Percentiles rank a stretch among this genome's conserved stretches.
Conservation (phyloP, 2,329 filamentous ascomycete genomes). For the Clathrospora elynae region DNA sequence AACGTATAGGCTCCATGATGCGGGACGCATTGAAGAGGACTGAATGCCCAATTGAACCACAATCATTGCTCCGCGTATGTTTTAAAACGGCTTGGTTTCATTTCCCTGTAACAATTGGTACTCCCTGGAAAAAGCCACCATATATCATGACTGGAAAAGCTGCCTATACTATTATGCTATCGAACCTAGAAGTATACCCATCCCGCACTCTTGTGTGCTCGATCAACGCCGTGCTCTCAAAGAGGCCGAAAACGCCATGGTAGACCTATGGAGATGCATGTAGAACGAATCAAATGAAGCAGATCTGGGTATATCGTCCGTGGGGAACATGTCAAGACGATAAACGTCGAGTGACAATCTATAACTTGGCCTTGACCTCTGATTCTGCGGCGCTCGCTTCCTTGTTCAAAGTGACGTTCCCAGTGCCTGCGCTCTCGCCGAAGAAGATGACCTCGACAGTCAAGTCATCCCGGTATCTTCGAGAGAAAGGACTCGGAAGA, state of each 20-base stretch:
- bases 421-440: constrained; percentile 75
- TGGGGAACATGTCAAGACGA: background rate
- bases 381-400: constrained; percentile 74
- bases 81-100: too few relatives aligned
- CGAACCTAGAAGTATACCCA: too few relatives aligned
- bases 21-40: too few relatives aligned
- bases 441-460: constrained; percentile 99
- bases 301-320: background rate
- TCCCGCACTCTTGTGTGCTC: too few relatives aligned
- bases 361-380: constrained; percentile 57
- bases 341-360: constrained; percentile 5
- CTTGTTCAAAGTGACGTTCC: constrained; percentile 80
- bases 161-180: too few relatives aligned
- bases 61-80: too few relatives aligned
- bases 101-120: too few relatives aligned
- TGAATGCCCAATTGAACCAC: too few relatives aligned
- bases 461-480: constrained; percentile 92
- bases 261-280: constrained; percentile 4
- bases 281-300: background rate
- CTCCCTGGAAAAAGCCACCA: too few relatives aligned
- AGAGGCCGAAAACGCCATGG: constrained; percentile 16
- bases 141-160: too few relatives aligned
- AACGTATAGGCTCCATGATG: too few relatives aligned
- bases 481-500: constrained; percentile 85
- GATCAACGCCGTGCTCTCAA: constrained; percentile 17